phyloP scores from a whole-genome alignment of 768 basidiomycete species.

The Xerocomus brunneocitrinus region DNA sequence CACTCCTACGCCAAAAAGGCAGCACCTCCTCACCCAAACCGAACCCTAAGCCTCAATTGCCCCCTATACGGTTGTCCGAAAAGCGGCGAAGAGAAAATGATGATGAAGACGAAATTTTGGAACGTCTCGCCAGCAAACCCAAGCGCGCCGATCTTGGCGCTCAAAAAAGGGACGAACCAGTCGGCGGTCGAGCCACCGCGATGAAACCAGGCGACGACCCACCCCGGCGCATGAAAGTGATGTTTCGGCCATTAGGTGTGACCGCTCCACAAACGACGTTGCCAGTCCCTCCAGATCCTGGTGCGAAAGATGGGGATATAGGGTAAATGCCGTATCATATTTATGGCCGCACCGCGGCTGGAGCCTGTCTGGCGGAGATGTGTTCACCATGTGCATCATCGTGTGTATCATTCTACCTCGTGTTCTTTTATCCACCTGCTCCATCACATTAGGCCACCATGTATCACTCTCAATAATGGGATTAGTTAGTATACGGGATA shows the following conservation, averaged over 20 bases:
- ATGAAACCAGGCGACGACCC: conserved; percentile 39
- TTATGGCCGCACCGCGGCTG: not conserved
- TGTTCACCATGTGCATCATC: conserved; percentile 2
- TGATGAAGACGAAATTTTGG: conserved; percentile 63
- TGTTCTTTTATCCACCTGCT: conserved; percentile 7
- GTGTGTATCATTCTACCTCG: conserved; percentile 7
- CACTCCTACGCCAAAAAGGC: conserved; percentile 40
- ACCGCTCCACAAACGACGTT: conserved; percentile 32
- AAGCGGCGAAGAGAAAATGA: conserved; percentile 71
- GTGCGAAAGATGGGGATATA: conserved; percentile 70
- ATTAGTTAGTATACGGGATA: not conserved
- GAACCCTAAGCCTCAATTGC: conserved; percentile 32
- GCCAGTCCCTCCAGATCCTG: conserved; percentile 54
- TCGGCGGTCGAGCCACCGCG: conserved; percentile 16
- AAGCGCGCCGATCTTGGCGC: conserved; percentile 51
- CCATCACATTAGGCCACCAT: conserved; percentile 4
- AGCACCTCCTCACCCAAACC: conserved; percentile 35
- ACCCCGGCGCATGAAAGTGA: conserved; percentile 72
- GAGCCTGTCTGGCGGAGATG: conserved; percentile 36
- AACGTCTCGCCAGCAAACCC: conserved; percentile 52
- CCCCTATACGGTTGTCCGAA: conserved; percentile 53
- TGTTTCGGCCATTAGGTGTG: conserved; percentile 43
- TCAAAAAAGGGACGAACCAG: conserved; percentile 37
- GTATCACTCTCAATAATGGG: conserved; percentile 6
- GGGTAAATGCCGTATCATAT: conserved; percentile 39